Percentiles rank a stretch among this genome's conserved stretches.
phyloP scores from a whole-genome alignment of 805 yeast genomes.

The Wickerhamiella hasegawae region DNA sequence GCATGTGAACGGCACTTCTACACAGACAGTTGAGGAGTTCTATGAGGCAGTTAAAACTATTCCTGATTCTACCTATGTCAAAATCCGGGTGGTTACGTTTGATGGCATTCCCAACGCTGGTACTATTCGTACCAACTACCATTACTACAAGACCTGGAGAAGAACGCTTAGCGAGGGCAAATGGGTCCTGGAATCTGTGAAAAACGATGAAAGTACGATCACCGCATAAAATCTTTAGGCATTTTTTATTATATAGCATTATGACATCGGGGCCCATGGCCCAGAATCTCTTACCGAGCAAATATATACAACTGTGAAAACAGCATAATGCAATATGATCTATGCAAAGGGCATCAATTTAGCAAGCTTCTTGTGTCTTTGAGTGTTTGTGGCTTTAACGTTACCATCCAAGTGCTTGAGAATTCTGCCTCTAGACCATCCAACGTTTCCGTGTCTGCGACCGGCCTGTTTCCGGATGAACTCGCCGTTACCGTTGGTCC shows the following conservation, averaged over 20 bases:
- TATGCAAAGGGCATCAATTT: conserved; percentile 8
- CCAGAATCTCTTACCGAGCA: background rate
- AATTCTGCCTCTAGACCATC: conserved; percentile 51
- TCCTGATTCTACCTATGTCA: conserved; percentile 67
- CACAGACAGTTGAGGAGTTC: conserved; percentile 55
- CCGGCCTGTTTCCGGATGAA: conserved; percentile 61
- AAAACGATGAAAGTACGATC: no score
- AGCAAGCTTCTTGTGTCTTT: conserved; percentile 14
- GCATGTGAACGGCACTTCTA: conserved; percentile 65
- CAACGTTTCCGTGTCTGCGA: conserved; percentile 84
- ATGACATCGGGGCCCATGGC: no score
- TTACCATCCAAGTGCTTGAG: conserved; percentile 41
- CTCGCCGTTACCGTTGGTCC: conserved; percentile 47
- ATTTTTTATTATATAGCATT: no score
- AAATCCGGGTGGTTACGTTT: conserved; percentile 64
- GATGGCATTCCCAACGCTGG: conserved; percentile 80
- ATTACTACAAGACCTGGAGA: conserved; percentile 38
- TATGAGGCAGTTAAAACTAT: conserved; percentile 48
- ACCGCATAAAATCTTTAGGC: no score
- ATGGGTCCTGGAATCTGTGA: background rate
- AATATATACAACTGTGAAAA: background rate
- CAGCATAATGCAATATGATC: background rate
- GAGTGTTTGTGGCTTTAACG: conserved; percentile 32
- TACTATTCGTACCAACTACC: conserved; percentile 73
- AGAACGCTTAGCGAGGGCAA: background rate